Evolutionary conservation across 78 protist species (phyloP), one percentile per base, ranked within the genome.

Genomic region (Planoprotostelium fungivorum): DNA sequence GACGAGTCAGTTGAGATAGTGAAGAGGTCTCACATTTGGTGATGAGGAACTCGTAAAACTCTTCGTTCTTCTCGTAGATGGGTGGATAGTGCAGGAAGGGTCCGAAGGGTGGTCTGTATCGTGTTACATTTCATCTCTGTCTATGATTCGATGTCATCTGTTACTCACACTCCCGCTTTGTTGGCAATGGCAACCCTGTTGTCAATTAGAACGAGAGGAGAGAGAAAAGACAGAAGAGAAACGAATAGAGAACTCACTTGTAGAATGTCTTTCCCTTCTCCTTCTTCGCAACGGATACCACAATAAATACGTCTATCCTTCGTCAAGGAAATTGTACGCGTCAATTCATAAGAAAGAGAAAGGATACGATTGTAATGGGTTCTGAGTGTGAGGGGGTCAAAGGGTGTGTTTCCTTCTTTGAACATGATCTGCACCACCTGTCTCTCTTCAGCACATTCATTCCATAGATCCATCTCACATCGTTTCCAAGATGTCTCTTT

Each of bases 291-390:
- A 51, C 73, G 16, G 73, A 51, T 25, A 51, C 16, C 73, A 51
- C 73, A 25, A 51, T 51, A 51, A 51, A 51, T 51, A 51, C 73
- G 16, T 51, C 73, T 51, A 25, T 25, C 73, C 5, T 25, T 25
- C 31, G 73, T 51, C 31, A 51, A 51, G 73, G 73, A 51, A 25
- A 51, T 25, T 51, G 73, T 25, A 51, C n/a, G 16, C 73, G 5
- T 51, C 31, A 16, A 5, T 89, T 89, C 31, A 89, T 92, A 37
- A 92, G 90, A 37, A 92, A 88, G 35, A 92, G 25, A 29, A 92
- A 91, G n/a, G n/a, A 92, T 91, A 37, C 89, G 94, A 31, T 89
- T 91, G 83, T 92, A 91, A 86, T 91, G 91, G 10, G 94, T 89
- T 87, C 91, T 88, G 29, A 92, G 86, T 31, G 94, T 92, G 25